These are phyloP conservation scores for Trichoderma atroviride DNA, from an alignment of 2,329 filamentous ascomycete genomes.

Conservation along the genomic window DNA sequence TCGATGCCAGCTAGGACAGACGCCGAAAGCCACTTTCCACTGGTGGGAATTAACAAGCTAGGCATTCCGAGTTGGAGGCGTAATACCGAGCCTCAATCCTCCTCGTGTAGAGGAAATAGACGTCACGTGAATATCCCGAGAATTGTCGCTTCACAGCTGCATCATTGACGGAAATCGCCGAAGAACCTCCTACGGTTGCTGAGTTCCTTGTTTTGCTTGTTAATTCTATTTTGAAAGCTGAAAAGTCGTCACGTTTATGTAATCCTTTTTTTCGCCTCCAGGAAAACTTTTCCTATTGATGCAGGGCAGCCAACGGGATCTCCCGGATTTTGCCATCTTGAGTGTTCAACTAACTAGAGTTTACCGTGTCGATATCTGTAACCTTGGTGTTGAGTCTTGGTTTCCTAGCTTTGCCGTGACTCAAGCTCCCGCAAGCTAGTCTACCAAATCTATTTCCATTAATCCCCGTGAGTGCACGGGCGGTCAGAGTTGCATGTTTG, in stretches of 20 bases:
- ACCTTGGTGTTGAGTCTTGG: not conserved
- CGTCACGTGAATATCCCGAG: conserved; percentile 5
- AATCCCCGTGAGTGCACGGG: not conserved
- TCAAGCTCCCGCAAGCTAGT: not conserved
- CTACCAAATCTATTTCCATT: not conserved
- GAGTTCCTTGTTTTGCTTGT: not conserved
- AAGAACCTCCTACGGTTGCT: not conserved
- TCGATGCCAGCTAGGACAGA: not conserved
- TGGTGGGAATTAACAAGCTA: conserved; percentile 6
- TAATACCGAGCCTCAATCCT: conserved; percentile 21
- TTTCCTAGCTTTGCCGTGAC: not conserved
- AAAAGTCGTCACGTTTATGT: not conserved
- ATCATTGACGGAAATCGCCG: not conserved
- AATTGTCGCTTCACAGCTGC: not conserved
- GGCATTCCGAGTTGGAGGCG: conserved; percentile 8
- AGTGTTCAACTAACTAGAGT: not conserved
- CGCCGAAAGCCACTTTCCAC: conserved; percentile 17
- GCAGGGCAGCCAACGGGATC: not conserved
- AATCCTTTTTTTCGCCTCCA: not conserved
- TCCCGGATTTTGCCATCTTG: conserved; percentile 2
- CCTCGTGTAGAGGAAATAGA: conserved; percentile 9
- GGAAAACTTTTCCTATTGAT: not conserved
- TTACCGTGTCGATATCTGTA: not conserved
- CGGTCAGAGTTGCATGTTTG: conserved; percentile 3
- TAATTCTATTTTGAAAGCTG: not conserved